phyloP scores from a whole-genome alignment of 2,329 filamentous ascomycete genomes.

The Plenodomus lindquistii region DNA sequence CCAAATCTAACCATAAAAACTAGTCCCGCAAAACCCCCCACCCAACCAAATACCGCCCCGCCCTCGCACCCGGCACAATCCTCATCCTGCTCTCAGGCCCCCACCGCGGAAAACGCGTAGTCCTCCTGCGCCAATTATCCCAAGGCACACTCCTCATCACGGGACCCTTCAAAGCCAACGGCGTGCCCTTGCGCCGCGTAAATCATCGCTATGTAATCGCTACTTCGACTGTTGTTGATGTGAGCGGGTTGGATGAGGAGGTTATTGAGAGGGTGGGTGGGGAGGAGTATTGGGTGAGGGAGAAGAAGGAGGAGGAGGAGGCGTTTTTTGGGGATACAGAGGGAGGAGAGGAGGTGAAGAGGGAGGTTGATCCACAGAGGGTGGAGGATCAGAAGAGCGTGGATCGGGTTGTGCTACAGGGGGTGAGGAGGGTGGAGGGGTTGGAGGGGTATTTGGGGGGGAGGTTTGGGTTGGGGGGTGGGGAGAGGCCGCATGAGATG shows the following conservation, averaged over 20 bases:
- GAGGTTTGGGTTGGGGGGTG: conserved; percentile 97
- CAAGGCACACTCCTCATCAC: conserved; percentile 98
- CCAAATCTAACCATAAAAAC: no score
- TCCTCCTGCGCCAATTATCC: conserved; percentile 94
- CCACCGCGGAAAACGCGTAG: conserved; percentile 99
- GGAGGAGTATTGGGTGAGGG: conserved; percentile 91
- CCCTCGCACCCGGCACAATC: conserved; percentile 90
- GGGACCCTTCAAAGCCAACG: conserved; percentile 99
- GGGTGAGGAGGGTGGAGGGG: conserved; percentile 95
- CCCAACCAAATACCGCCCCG: conserved; percentile 82
- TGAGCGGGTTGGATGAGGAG: conserved; percentile 75
- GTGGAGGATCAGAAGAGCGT: conserved; percentile 97
- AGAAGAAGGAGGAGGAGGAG: conserved; percentile 92
- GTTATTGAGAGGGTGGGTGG: conserved; percentile 74
- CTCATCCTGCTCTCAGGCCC: conserved; percentile 98
- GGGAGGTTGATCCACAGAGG: conserved; percentile 86
- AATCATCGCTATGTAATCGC: conserved; percentile 93
- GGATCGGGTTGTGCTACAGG: conserved; percentile 90
- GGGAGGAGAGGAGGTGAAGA: conserved; percentile 86
- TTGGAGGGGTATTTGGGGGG: conserved; percentile 89
- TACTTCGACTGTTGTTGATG: conserved; percentile 80
- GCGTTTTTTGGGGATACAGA: conserved; percentile 96
- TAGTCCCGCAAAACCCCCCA: conserved; percentile 94
- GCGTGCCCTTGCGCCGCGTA: conserved; percentile 90
- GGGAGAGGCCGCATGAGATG: conserved; percentile 99